Percentiles rank a stretch among this genome's conserved stretches.
Evolutionary conservation across 495 filamentous ascomycete genomes (phyloP).

Genomic region (Aspergillus indologenus): DNA sequence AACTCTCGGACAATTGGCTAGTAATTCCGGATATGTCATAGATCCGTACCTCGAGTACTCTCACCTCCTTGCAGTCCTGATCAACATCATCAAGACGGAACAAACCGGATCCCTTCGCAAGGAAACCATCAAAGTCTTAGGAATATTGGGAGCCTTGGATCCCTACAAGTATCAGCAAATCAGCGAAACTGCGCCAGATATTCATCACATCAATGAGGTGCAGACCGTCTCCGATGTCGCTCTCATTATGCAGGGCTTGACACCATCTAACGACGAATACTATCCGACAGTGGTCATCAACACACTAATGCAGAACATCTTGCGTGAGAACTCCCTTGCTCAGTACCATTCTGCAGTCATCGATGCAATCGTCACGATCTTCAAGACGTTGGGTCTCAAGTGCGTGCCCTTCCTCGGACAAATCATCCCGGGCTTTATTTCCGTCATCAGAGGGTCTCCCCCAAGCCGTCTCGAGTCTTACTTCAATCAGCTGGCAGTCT

Average conservation of each 20-base stretch:
- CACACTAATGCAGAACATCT: slow-evolving; percentile 77
- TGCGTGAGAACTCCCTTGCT: slow-evolving; percentile 82
- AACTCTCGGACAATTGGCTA: slow-evolving; percentile 87
- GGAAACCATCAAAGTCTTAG: slow-evolving; percentile 93
- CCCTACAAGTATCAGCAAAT: slow-evolving; percentile 87
- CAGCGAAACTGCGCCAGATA: slow-evolving; percentile 46
- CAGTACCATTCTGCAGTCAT: slow-evolving; percentile 95
- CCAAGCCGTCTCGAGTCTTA: slow-evolving; percentile 79
- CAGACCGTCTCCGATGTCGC: slow-evolving; percentile 86
- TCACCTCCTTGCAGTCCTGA: slow-evolving; percentile 83
- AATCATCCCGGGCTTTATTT: slow-evolving; percentile 89
- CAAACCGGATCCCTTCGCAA: slow-evolving; percentile 77
- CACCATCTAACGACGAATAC: slow-evolving; percentile 95
- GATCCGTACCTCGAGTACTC: slow-evolving; percentile 94
- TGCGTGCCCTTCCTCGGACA: slow-evolving; percentile 90
- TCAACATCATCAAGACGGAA: slow-evolving; percentile 90
- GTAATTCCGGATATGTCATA: slow-evolving; percentile 96
- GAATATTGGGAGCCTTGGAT: slow-evolving; percentile 92
- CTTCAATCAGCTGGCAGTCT: slow-evolving; percentile 89
- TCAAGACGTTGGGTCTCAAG: slow-evolving; percentile 90
- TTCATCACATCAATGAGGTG: slow-evolving; percentile 52
- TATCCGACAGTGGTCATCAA: slow-evolving; percentile 98
- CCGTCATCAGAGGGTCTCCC: slow-evolving; percentile 76
- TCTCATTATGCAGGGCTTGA: slow-evolving; percentile 96
- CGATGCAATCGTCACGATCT: slow-evolving; percentile 97